A percentile compares a stretch with the other conserved stretches of the same genome.
phyloP scores from a whole-genome alignment of 2,329 filamentous ascomycete species.

The Neonectria coccinea region DNA sequence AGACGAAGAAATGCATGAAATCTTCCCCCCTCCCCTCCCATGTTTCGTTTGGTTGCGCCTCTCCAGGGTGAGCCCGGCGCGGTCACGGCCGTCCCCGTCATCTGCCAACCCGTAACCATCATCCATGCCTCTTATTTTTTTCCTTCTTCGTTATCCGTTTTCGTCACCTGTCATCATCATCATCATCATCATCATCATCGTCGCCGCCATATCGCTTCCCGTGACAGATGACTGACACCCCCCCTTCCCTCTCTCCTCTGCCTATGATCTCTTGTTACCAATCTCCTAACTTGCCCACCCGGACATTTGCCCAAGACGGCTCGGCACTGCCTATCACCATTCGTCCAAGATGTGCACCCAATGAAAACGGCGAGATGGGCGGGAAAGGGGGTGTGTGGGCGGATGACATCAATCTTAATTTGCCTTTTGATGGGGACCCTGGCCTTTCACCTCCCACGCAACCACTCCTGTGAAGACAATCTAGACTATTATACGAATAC shows the following conservation, averaged over 20 bases:
- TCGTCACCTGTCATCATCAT: slow-evolving; percentile 10
- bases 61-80: slow-evolving; percentile 8
- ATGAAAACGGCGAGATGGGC: slow-evolving; percentile 29
- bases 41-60: slow-evolving; percentile 8
- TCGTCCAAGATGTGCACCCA: slow-evolving; percentile 27
- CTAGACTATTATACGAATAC: too few species aligned
- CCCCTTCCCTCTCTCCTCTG: neutral
- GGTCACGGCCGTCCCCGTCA: slow-evolving; percentile 20
- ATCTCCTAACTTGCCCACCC: neutral
- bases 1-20: slow-evolving; percentile 5
- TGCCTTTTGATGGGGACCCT: slow-evolving; percentile 33
- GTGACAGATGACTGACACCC: slow-evolving; percentile 9
- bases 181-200: neutral
- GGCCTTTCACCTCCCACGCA: slow-evolving; percentile 7
- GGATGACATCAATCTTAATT: slow-evolving; percentile 47
- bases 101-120: neutral
- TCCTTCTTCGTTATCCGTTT: neutral
- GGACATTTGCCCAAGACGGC: slow-evolving; percentile 33
- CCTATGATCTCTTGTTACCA: neutral
- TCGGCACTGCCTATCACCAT: slow-evolving; percentile 43
- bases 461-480: neutral
- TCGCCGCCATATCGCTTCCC: neutral
- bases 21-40: neutral
- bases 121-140: neutral
- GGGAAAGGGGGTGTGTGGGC: slow-evolving; percentile 36